These are phyloP conservation scores for Aspergillus pseudonomiae DNA, from an alignment of 2,329 filamentous ascomycete genomes.

Conservation along the genomic window DNA sequence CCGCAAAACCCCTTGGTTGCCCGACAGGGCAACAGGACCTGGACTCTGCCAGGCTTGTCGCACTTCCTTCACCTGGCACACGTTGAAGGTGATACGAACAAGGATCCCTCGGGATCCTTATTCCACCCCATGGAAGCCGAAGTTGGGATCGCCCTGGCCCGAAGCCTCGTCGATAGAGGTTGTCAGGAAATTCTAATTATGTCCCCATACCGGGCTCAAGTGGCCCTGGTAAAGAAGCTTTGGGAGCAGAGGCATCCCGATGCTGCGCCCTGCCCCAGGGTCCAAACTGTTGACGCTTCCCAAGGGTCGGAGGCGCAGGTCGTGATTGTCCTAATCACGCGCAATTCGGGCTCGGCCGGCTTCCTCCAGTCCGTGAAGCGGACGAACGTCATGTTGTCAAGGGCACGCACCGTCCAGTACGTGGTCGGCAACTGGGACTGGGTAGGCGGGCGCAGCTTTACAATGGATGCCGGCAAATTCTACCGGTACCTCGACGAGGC, in stretches of 20 bases:
- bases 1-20: not conserved
- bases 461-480: too few relatives aligned
- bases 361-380: conserved; percentile 2
- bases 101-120: not conserved
- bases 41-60: not conserved
- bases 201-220: conserved; percentile 8
- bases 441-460: too few relatives aligned
- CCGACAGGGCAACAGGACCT: not conserved
- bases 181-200: conserved; percentile 3
- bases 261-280: not conserved
- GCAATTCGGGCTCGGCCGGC: not conserved
- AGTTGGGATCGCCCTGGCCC: not conserved
- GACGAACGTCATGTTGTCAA: conserved; percentile 6
- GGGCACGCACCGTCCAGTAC: not conserved
- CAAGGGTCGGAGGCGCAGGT: conserved; percentile 3
- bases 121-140: not conserved
- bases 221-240: conserved; percentile 1
- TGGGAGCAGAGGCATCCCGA: conserved; percentile 3
- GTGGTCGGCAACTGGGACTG: conserved; percentile 5
- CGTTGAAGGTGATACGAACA: not conserved
- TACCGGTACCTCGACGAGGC: too few relatives aligned
- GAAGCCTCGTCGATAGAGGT: not conserved
- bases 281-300: conserved; percentile 5
- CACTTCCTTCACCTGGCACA: conserved; percentile 5
- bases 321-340: conserved; percentile 7